A percentile compares a stretch with the other conserved stretches of the same genome.
These are phyloP conservation scores for Diaporthe amygdali DNA, from an alignment of 2,329 filamentous ascomycete genomes.

Conservation along the genomic window DNA sequence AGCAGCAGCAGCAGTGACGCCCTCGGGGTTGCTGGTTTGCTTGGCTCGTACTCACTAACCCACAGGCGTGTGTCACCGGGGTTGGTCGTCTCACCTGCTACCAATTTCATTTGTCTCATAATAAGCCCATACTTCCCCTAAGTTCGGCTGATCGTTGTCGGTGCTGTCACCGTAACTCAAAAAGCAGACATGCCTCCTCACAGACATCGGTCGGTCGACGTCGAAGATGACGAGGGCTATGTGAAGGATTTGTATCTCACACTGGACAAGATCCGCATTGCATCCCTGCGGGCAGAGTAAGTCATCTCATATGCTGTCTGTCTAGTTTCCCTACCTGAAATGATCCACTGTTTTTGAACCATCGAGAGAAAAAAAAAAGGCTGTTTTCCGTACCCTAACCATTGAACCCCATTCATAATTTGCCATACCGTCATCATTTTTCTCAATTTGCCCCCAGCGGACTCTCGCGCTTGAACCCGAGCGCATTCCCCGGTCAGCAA, in stretches of 20 bases:
- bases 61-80: neutral
- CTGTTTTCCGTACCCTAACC: neutral
- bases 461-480: neutral
- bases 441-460: neutral
- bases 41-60: slow-evolving; percentile 4
- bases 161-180: neutral
- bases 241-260: slow-evolving; percentile 23
- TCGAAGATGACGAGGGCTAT: slow-evolving; percentile 24
- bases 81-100: neutral
- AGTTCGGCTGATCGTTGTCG: neutral
- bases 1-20: neutral
- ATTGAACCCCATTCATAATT: neutral
- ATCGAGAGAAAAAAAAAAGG: neutral
- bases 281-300: slow-evolving; percentile 23
- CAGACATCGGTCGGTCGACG: slow-evolving; percentile 19
- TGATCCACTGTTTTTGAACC: neutral
- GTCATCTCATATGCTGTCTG: neutral
- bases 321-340: neutral
- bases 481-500: slow-evolving; percentile 2
- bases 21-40: slow-evolving; percentile 5
- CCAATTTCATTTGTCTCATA: slow-evolving; percentile 12
- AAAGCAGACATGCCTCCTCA: slow-evolving; percentile 7
- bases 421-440: neutral
- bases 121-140: neutral
- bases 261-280: slow-evolving; percentile 23